These are phyloP conservation scores for Suillus weaverae DNA, from an alignment of 768 basidiomycete genomes.

Conservation along the genomic window DNA sequence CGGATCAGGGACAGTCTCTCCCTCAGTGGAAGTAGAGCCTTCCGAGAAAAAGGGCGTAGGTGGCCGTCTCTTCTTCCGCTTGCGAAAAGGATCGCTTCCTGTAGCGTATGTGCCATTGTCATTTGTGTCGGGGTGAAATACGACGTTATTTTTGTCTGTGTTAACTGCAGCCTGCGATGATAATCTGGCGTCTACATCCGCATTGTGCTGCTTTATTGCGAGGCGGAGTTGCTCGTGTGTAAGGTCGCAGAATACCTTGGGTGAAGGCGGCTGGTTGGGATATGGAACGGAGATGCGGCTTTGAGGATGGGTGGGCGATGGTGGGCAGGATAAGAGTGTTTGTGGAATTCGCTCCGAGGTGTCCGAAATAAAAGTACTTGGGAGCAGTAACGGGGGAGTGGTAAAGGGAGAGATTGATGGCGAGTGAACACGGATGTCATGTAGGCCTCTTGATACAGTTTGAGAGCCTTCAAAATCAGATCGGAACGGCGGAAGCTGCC, in stretches of 20 bases:
- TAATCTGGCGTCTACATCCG: not conserved
- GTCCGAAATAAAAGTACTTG: not conserved
- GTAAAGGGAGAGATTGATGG: not conserved
- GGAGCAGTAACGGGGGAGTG: not conserved
- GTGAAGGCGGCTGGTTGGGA: not conserved
- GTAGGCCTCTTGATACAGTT: not conserved
- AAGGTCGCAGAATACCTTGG: slow-evolving; percentile 2
- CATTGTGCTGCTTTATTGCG: slow-evolving; percentile 6
- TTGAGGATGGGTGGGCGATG: not conserved
- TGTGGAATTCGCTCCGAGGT: not conserved
- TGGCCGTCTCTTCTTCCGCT: slow-evolving; percentile 3
- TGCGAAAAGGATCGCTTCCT: slow-evolving; percentile 7
- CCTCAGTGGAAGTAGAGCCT: not conserved
- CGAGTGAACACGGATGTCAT: no score
- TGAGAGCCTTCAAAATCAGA: not conserved
- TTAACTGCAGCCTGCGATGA: not conserved
- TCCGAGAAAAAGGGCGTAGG: not conserved
- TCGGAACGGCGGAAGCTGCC: not conserved
- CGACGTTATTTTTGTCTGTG: slow-evolving; percentile 11
- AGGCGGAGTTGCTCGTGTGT: slow-evolving; percentile 5
- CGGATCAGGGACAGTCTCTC: not conserved
- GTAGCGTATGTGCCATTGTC: slow-evolving; percentile 19
- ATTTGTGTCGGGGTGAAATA: slow-evolving; percentile 17
- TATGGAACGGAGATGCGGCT: not conserved
- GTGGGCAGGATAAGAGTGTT: not conserved